These are phyloP conservation scores for Xylariaceae sp. DNA, from an alignment of 2,329 filamentous ascomycete species.

Conservation along the genomic window DNA sequence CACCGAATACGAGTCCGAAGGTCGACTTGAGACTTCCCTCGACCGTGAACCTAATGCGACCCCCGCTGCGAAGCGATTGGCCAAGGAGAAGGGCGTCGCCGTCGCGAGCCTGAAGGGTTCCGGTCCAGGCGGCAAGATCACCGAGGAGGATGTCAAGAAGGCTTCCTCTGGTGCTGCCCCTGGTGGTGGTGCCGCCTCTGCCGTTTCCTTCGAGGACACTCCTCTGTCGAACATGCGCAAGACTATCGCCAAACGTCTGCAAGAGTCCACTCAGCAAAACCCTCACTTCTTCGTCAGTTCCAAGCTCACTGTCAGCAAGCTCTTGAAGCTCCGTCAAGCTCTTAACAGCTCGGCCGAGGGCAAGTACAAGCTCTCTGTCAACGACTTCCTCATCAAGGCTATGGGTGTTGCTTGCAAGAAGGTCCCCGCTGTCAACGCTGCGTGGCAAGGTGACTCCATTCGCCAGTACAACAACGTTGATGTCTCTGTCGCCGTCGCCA, in stretches of 20 bases:
- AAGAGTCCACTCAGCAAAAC: conserved; percentile 86
- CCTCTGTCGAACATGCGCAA: conserved; percentile 94
- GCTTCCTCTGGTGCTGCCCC: conserved; percentile 60
- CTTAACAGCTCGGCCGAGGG: conserved; percentile 86
- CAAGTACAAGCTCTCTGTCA: conserved; percentile 99
- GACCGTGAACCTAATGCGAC: conserved; percentile 74
- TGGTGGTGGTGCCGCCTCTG: conserved; percentile 47
- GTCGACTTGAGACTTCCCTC: conserved; percentile 76
- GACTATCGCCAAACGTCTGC: conserved; percentile 88
- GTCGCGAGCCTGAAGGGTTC: conserved; percentile 79
- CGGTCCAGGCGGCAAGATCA: conserved; percentile 81
- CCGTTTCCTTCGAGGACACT: conserved; percentile 74
- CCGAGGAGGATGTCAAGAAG: conserved; percentile 91
- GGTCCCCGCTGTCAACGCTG: conserved; percentile 93
- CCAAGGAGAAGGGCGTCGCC: conserved; percentile 77
- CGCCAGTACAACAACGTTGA: conserved; percentile 92
- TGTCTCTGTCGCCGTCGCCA: conserved; percentile 92
- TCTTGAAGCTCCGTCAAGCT: conserved; percentile 90
- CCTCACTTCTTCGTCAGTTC: conserved; percentile 97
- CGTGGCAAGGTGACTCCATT: conserved; percentile 87
- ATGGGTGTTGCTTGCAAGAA: conserved; percentile 84
- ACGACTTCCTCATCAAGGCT: conserved; percentile 99
- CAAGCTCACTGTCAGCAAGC: conserved; percentile 86
- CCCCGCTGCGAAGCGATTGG: conserved; percentile 73
- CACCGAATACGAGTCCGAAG: conserved; percentile 69